Evolutionary conservation across 2,329 filamentous ascomycete species (phyloP), one percentile per base, ranked within the genome.

Genomic region (Neobulgaria alba): DNA sequence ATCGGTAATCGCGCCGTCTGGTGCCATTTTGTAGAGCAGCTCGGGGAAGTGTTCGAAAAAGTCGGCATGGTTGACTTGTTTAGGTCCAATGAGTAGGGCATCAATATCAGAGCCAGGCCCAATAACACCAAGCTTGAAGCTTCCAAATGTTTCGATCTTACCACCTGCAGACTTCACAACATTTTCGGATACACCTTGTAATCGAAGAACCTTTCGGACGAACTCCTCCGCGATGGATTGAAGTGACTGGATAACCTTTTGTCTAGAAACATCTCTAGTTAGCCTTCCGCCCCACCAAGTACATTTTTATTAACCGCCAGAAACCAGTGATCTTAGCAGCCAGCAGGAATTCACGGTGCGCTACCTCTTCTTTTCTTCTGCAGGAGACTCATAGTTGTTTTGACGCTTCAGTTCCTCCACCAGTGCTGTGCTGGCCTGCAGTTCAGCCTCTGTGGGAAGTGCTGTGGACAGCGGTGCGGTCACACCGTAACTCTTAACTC

Each of bases 71-170:
- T 77, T 76, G 38, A 96, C 84, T 57, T 95, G 88, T 65, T 86
- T 89, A 8, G 92, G 92, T 10, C 82, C 89, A 37, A 95, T 83
- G 44, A 96, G 80, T 38, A 98, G 77, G 2, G 92, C 95, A 67
- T 98, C 92, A 55, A 98, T 96, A 77, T 98, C 92, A 34, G 92
- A 96, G 37, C 88, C 88, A 33, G 92, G 92, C 4, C 89, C 89
- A 62, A 85, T 95, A 17, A 96, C 92, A 45, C 92, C 92, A 10
- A 98, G 72, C 29, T 89, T 82, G 63, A 90, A 98, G 64, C 92
- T 96, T 49, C 92, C 92, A 62, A 92, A 98, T 1, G 90, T 93
- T 62, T 94, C 95, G 52, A 98, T 80, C 66, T 90, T 92, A 50
- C 89, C 92, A 39, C 89, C 85, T 4, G 89, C 85, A 57, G 83